Base-by-base conservation (phyloP, 768 basidiomycete species). In the Lepiota venenata region DNA sequence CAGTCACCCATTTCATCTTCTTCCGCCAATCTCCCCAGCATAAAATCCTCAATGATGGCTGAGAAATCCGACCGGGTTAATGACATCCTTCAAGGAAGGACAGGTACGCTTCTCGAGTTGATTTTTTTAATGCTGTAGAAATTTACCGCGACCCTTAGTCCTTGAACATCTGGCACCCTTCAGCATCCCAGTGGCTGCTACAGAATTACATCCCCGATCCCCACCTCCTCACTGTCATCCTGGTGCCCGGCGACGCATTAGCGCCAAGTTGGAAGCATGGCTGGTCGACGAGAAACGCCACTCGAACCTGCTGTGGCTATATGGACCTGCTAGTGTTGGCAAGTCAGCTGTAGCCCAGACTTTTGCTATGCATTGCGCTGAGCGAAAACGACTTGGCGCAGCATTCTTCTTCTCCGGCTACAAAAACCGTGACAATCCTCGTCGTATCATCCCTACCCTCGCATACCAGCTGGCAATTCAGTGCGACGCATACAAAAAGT, bases 271-370 rank as follows among this genome's bases (percentile, higher is more conserved):
- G 16, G 32, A 38, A 3, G n/a, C 40, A 10, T 49, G 54, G 47
- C 18, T 50, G 2, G 46, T 9, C 15, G 32, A 47, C 8, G 10
- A 16, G 11, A 16, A 20, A 14, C 20, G 46, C 1, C 3, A 32
- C 8, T 21, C 12, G 39, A 36, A 43, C 18, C 21, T 42, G 20
- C 40, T 45, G 16, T 56, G 48, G 48, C 25, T 56, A n/a, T 32
- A 8, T 41, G 48, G 55, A 5, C 40, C 36, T 36, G 55, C 55
- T 22, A 40, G 55, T n/a, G 37, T 40, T 5, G 48, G 47, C 18
- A 56, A 45, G 27, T 49, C 55, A 10, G 47, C 48, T 3, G 27
- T 56, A 9, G 27, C 55, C 3, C 40, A 50, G 29, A 56, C 41
- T 3, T 18, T 56, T 15, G 48, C 39, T 47, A 21, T 32, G 15